A percentile compares a stretch with the other conserved stretches of the same genome.
These are phyloP conservation scores for Withania somnifera DNA, from an alignment of 305 asterid species.

Conservation along the genomic window DNA sequence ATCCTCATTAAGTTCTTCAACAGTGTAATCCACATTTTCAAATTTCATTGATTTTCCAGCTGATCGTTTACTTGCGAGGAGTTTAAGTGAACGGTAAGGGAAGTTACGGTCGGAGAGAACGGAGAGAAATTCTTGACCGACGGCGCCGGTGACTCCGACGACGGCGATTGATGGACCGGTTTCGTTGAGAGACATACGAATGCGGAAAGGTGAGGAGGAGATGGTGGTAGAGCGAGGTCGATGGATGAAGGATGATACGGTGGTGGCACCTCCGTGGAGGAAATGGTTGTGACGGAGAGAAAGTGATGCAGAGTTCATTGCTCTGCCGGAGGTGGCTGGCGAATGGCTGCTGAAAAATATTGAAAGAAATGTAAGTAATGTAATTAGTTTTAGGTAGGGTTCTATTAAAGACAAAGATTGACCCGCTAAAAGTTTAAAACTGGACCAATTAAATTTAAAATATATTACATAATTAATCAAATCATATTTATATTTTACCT, in stretches of 20 bases:
- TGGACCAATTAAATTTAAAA: no score
- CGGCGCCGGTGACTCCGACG: constrained; percentile 86
- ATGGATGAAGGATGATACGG: neutral
- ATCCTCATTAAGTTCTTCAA: constrained; percentile 50
- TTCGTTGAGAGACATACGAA: constrained; percentile 69
- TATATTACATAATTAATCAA: no score
- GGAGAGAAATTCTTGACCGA: constrained; percentile 88
- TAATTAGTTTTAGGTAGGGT: neutral
- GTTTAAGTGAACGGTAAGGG: constrained; percentile 67
- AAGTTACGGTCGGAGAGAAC: constrained; percentile 71
- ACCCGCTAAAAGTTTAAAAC: no score
- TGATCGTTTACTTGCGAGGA: constrained; percentile 69
- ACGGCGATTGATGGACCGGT: constrained; percentile 75
- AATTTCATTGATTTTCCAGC: constrained; percentile 45
- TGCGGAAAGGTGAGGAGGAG: constrained; percentile 22
- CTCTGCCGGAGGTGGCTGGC: constrained; percentile 8
- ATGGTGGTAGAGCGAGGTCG: constrained; percentile 10
- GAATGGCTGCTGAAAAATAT: neutral
- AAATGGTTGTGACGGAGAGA: constrained; percentile 28
- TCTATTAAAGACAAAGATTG: no score
- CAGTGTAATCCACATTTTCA: constrained; percentile 33
- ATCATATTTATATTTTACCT: no score
- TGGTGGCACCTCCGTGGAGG: constrained; percentile 16
- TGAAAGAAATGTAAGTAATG: neutral
- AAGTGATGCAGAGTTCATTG: constrained; percentile 29